Evolutionary conservation across 140 eudicot species (phyloP).

Genomic region (Ambrosia hybrid): DNA sequence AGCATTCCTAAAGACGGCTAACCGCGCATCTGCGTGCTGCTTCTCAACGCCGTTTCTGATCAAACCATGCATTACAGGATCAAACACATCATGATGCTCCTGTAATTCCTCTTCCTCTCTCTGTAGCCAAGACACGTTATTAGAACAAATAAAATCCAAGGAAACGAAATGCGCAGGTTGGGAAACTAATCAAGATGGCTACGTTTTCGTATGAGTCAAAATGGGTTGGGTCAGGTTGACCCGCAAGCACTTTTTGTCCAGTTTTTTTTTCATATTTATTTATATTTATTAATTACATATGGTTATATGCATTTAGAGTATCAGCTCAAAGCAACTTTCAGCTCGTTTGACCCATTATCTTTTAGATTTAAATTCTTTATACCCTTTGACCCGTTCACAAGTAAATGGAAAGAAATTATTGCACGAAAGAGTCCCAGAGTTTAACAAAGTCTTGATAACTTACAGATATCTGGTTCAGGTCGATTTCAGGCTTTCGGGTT

Average conservation of each 20-base stretch:
- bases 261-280: neutral
- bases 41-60: constrained; percentile 10
- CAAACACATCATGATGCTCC: constrained; percentile 13
- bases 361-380: neutral
- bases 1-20: constrained; percentile 48
- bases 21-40: constrained; percentile 40
- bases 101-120: constrained; percentile 60
- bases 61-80: constrained; percentile 11
- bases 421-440: neutral
- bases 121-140: constrained; percentile 30
- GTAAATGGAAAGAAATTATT: neutral
- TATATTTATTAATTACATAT: neutral
- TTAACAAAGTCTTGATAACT: constrained; percentile 8
- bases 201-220: neutral
- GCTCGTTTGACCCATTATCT: neutral
- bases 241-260: neutral
- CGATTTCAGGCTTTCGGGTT: constrained; percentile 50
- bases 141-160: constrained; percentile 1
- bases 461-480: constrained; percentile 70
- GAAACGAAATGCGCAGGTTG: neutral
- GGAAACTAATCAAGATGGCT: neutral
- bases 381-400: neutral
- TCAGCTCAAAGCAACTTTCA: neutral
- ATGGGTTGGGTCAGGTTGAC: neutral
- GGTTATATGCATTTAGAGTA: neutral